phyloP scores from a whole-genome alignment of 2,329 filamentous ascomycete genomes.

The Ophiostoma sp. region DNA sequence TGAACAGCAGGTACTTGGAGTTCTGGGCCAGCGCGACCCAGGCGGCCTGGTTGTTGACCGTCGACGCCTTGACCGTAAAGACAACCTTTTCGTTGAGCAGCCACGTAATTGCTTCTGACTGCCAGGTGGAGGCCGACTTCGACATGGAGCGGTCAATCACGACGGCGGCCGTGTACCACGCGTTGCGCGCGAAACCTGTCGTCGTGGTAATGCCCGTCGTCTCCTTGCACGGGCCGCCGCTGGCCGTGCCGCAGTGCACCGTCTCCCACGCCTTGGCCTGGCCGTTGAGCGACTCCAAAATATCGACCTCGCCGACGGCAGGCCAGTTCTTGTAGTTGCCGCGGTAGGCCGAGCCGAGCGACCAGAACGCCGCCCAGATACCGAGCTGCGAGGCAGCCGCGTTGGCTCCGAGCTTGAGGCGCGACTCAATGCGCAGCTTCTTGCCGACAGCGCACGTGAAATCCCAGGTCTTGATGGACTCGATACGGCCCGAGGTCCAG shows the following conservation, averaged over 20 bases:
- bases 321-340: constrained; percentile 46
- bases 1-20: constrained; percentile 54
- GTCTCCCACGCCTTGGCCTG: constrained; percentile 39
- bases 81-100: constrained; percentile 48
- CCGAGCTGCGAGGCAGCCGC: constrained; percentile 37
- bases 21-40: constrained; percentile 54
- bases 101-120: constrained; percentile 54
- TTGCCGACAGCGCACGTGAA: constrained; percentile 39
- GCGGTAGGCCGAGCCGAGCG: constrained; percentile 44
- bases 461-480: constrained; percentile 40
- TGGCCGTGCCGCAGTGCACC: constrained; percentile 44
- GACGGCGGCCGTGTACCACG: constrained; percentile 51
- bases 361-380: constrained; percentile 52
- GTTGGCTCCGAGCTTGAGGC: constrained; percentile 41
- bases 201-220: constrained; percentile 38
- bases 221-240: constrained; percentile 46
- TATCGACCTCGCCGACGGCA: constrained; percentile 46
- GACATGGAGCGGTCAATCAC: constrained; percentile 49
- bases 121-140: constrained; percentile 42
- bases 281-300: constrained; percentile 48
- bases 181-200: constrained; percentile 33
- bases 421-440: constrained; percentile 43
- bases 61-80: constrained; percentile 45
- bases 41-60: constrained; percentile 47
- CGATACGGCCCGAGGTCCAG: constrained; percentile 50